These are phyloP conservation scores for Aureobasidium uvarum DNA, from an alignment of 2,329 filamentous ascomycete species.

Conservation along the genomic window DNA sequence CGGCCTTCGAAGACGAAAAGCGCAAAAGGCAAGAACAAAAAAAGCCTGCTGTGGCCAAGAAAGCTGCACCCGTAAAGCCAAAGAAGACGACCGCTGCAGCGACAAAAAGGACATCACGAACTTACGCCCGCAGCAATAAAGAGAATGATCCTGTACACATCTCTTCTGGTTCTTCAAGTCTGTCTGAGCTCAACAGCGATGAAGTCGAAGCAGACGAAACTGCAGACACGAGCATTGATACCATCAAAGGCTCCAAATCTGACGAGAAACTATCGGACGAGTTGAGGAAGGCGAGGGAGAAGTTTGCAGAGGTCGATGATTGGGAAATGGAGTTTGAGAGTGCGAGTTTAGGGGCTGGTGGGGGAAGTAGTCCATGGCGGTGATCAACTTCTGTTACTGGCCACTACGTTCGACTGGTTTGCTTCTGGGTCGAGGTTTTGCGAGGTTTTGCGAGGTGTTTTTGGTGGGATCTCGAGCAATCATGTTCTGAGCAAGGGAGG, in stretches of 20 bases:
- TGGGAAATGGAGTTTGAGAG: slow-evolving; percentile 55
- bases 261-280: slow-evolving; percentile 38
- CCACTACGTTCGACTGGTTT: not conserved
- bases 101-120: slow-evolving; percentile 34
- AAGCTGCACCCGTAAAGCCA: not conserved
- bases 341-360: slow-evolving; percentile 41
- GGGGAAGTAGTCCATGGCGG: slow-evolving; percentile 43
- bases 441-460: not conserved
- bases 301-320: slow-evolving; percentile 51
- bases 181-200: slow-evolving; percentile 14
- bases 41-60: not conserved
- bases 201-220: slow-evolving; percentile 4
- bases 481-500: not conserved
- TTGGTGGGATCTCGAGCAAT: not conserved
- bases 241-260: slow-evolving; percentile 27
- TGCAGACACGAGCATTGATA: slow-evolving; percentile 23
- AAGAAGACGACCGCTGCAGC: slow-evolving; percentile 27
- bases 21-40: slow-evolving; percentile 31
- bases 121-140: slow-evolving; percentile 36
- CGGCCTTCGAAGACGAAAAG: slow-evolving; percentile 44
- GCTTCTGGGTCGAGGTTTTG: not conserved
- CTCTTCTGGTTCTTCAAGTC: slow-evolving; percentile 34
- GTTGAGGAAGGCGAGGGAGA: slow-evolving; percentile 46
- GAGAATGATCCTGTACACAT: slow-evolving; percentile 27
- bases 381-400: slow-evolving; percentile 26